Conservation (phyloP, 495 filamentous ascomycete genomes). For the Gamarada debralockiae region DNA sequence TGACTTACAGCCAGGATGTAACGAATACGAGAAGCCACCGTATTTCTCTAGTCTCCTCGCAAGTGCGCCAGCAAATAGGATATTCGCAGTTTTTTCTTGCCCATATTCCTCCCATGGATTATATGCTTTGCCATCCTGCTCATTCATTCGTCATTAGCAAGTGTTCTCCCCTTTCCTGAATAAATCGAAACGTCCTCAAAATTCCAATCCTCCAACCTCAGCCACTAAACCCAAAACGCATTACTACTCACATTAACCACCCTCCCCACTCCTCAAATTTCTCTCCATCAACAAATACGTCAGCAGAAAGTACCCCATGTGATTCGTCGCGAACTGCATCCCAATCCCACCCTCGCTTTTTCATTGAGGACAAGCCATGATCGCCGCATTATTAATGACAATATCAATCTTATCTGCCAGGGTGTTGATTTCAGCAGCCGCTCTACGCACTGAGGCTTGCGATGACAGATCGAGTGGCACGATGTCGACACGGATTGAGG, state of each 20-base stretch:
- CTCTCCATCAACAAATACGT: slow-evolving; percentile 47
- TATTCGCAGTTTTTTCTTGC: slow-evolving; percentile 50
- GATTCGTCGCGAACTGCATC: slow-evolving; percentile 54
- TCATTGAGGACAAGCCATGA: slow-evolving; percentile 29
- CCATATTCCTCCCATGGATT: slow-evolving; percentile 42
- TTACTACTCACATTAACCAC: slow-evolving; percentile 40
- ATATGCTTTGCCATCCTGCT: slow-evolving; percentile 30
- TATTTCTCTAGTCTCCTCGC: slow-evolving; percentile 33
- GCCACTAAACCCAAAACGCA: slow-evolving; percentile 22
- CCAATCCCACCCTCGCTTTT: slow-evolving; percentile 37
- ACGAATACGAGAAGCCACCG: slow-evolving; percentile 31
- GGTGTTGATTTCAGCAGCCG: slow-evolving; percentile 44
- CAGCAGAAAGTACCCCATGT: slow-evolving; percentile 57
- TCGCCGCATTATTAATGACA: slow-evolving; percentile 61
- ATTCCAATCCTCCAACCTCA: slow-evolving; percentile 28
- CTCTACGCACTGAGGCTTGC: slow-evolving; percentile 38
- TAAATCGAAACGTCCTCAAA: background rate
- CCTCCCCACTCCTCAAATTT: slow-evolving; percentile 26
- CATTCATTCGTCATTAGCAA: background rate
- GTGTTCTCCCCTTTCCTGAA: background rate
- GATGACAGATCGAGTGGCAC: slow-evolving; percentile 44
- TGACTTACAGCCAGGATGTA: slow-evolving; percentile 40
- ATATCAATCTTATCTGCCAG: slow-evolving; percentile 56
- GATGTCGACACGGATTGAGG: slow-evolving; percentile 25
- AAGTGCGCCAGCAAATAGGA: slow-evolving; percentile 42